Conservation (phyloP, 805 yeast genomes). For the Metschnikowia bowlesiae region DNA sequence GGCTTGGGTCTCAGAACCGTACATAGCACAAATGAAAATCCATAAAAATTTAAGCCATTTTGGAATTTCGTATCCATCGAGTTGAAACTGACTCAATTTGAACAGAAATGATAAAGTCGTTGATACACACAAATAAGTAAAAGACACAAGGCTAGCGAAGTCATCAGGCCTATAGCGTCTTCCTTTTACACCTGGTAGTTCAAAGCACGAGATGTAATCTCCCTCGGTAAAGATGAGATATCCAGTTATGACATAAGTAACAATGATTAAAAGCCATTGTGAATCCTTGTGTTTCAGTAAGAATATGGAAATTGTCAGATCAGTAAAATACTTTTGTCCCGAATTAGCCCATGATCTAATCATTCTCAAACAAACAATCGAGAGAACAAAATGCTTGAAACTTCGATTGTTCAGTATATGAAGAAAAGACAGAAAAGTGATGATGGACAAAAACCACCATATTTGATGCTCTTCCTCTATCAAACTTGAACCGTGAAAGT, state of each 20-base stretch:
- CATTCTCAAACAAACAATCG: slow-evolving; percentile 45
- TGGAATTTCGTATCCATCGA: slow-evolving; percentile 56
- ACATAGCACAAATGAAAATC: slow-evolving; percentile 26
- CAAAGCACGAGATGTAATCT: slow-evolving; percentile 19
- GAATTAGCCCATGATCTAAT: slow-evolving; percentile 83
- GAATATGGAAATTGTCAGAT: slow-evolving; percentile 35
- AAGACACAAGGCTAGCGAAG: slow-evolving; percentile 33
- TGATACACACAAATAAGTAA: slow-evolving; percentile 44
- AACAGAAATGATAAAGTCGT: slow-evolving; percentile 46
- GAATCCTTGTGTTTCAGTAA: slow-evolving; percentile 29
- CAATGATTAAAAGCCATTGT: slow-evolving; percentile 46
- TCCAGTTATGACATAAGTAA: slow-evolving; percentile 33
- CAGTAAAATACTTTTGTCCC: slow-evolving; percentile 71
- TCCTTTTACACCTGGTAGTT: slow-evolving; percentile 6
- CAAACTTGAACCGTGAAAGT: slow-evolving; percentile 73
- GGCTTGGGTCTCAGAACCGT: slow-evolving; percentile 17
- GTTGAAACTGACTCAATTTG: slow-evolving; percentile 49
- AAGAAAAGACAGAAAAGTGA: slow-evolving; percentile 12
- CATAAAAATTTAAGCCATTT: slow-evolving; percentile 22
- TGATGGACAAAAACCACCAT: slow-evolving; percentile 66
- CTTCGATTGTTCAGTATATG: slow-evolving; percentile 4
- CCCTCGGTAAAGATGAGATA: slow-evolving; percentile 24
- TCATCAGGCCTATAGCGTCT: slow-evolving; percentile 11
- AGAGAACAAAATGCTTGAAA: slow-evolving; percentile 3
- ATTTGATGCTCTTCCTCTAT: slow-evolving; percentile 95